These are phyloP conservation scores for Colletotrichum sp. DNA, from an alignment of 2,329 filamentous ascomycete genomes.

Conservation along the genomic window DNA sequence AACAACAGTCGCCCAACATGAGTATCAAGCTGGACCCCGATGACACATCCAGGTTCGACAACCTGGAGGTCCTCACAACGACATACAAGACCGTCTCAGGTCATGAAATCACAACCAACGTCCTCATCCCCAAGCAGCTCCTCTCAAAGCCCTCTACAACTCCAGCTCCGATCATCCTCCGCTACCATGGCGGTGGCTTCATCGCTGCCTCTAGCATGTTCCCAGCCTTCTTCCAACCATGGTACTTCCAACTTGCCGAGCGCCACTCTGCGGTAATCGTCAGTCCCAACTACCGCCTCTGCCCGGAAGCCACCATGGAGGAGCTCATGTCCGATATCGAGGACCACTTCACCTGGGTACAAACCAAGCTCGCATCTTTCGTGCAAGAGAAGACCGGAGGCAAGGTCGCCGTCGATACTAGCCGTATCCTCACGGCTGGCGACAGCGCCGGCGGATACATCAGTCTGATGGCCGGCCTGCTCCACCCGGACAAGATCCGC, in stretches of 20 bases:
- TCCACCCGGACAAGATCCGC: slow-evolving; percentile 25
- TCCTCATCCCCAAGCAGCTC: slow-evolving; percentile 29
- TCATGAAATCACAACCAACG: slow-evolving; percentile 10
- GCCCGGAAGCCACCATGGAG: slow-evolving; percentile 26
- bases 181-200: slow-evolving; percentile 32
- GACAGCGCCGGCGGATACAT: slow-evolving; percentile 29
- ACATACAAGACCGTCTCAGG: not conserved
- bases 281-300: slow-evolving; percentile 28
- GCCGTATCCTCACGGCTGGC: not conserved
- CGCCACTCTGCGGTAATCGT: slow-evolving; percentile 28
- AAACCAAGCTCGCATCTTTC: slow-evolving; percentile 15
- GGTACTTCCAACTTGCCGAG: slow-evolving; percentile 25
- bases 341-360: slow-evolving; percentile 31
- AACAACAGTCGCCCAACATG: not conserved
- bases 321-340: slow-evolving; percentile 31
- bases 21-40: not conserved
- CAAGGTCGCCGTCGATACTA: slow-evolving; percentile 11
- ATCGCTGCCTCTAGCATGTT: slow-evolving; percentile 25
- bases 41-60: not conserved
- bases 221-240: slow-evolving; percentile 27
- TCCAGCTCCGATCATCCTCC: not conserved
- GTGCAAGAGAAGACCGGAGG: slow-evolving; percentile 20
- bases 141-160: not conserved
- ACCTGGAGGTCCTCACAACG: not conserved
- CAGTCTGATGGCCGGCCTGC: slow-evolving; percentile 23